Conservation (phyloP, 148 eudicot species). For the Rhododendron simsii region DNA sequence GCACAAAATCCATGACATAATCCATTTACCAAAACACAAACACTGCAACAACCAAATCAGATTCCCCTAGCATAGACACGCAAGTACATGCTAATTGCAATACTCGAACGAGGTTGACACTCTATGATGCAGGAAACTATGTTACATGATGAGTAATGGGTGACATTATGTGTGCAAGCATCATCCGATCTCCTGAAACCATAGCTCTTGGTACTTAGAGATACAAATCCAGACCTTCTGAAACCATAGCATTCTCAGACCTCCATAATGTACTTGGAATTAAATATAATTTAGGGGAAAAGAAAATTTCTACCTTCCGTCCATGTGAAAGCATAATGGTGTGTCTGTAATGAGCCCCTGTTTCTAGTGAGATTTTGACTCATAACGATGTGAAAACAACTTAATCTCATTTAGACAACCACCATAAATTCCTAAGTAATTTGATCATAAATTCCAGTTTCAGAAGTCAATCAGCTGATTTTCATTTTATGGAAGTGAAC, state of each 20-base stretch:
- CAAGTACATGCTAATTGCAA: background rate
- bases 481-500: background rate
- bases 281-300: background rate
- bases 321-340: background rate
- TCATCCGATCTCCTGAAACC: background rate
- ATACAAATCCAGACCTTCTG: background rate
- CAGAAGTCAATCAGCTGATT: background rate
- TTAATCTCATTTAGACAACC: background rate
- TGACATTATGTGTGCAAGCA: background rate
- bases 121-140: background rate
- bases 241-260: background rate
- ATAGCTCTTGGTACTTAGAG: background rate
- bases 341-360: background rate
- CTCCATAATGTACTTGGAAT: background rate
- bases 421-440: background rate
- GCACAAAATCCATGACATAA: background rate
- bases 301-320: background rate
- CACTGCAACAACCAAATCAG: background rate
- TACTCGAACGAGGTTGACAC: background rate
- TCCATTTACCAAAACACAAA: background rate
- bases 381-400: background rate
- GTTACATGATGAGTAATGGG: background rate
- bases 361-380: background rate
- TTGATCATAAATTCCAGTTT: background rate
- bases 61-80: background rate